A percentile compares a stretch with the other conserved stretches of the same genome.
Evolutionary conservation across 140 eudicot genomes (phyloP).

Genomic region (Stevia rebaudiana): DNA sequence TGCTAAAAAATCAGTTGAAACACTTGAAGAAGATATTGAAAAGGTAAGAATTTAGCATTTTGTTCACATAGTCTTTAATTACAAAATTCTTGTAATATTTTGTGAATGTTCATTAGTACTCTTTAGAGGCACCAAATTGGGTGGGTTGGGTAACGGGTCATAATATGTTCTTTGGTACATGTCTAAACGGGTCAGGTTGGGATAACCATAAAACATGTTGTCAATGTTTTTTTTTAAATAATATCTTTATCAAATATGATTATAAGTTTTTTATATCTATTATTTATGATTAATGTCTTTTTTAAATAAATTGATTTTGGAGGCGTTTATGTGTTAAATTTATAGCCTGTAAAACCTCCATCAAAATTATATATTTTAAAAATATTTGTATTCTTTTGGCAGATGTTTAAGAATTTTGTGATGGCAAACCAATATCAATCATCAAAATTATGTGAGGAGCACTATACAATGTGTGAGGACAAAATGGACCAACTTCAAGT

Average conservation of each 20-base stretch:
- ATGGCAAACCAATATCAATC: constrained; percentile 80
- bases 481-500: constrained; percentile 96
- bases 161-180: background rate
- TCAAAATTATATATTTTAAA: too few relatives aligned
- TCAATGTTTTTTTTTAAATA: background rate
- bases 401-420: constrained; percentile 64
- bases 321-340: background rate
- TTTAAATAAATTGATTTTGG: background rate
- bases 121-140: background rate
- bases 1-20: constrained; percentile 74
- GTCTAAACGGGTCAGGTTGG: background rate
- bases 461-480: constrained; percentile 82
- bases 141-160: background rate
- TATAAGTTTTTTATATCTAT: background rate
- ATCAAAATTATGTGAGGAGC: constrained; percentile 73
- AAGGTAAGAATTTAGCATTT: constrained; percentile 44
- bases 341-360: too few relatives aligned
- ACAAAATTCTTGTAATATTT: background rate
- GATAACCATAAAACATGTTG: background rate
- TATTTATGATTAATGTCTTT: too few relatives aligned
- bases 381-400: constrained; percentile 24
- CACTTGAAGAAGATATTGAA: constrained; percentile 64
- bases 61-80: background rate
- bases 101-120: background rate
- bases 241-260: background rate